These are phyloP conservation scores for Hortiboletus flavorubellus DNA, from an alignment of 768 basidiomycete genomes.

Conservation along the genomic window DNA sequence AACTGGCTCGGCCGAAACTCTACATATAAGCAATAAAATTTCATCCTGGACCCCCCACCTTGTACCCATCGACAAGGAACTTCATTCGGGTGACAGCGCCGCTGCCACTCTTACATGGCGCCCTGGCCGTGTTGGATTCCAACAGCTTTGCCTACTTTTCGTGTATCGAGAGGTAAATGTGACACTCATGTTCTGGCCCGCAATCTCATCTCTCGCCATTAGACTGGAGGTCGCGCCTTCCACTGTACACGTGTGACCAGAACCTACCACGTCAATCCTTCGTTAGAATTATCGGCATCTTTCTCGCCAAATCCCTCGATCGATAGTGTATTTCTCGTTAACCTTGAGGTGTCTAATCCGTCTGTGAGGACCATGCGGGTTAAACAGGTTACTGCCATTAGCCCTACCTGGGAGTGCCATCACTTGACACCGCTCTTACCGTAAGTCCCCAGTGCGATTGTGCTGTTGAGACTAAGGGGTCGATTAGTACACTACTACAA, in stretches of 20 bases:
- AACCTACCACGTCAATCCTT: constrained; percentile 55
- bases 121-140: constrained; percentile 44
- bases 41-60: constrained; percentile 41
- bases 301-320: constrained; percentile 48
- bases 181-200: background rate
- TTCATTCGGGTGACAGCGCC: constrained; percentile 48
- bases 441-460: constrained; percentile 37
- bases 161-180: constrained; percentile 58
- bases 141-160: constrained; percentile 59
- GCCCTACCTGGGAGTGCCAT: constrained; percentile 63
- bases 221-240: constrained; percentile 53
- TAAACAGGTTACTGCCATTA: constrained; percentile 59
- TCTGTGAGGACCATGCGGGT: constrained; percentile 42
- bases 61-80: constrained; percentile 38
- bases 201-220: constrained; percentile 1
- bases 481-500: constrained; percentile 40
- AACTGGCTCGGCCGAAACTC: constrained; percentile 33
- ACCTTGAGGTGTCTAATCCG: constrained; percentile 55
- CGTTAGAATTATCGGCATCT: constrained; percentile 51
- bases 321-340: constrained; percentile 50
- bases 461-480: constrained; percentile 3
- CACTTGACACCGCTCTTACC: constrained; percentile 34
- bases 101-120: constrained; percentile 55
- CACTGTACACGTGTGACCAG: constrained; percentile 54
- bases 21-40: constrained; percentile 54